A percentile compares a stretch with the other conserved stretches of the same genome.
These are phyloP conservation scores for Zygoascus bituminiphila DNA, from an alignment of 805 yeast genomes.

Conservation along the genomic window DNA sequence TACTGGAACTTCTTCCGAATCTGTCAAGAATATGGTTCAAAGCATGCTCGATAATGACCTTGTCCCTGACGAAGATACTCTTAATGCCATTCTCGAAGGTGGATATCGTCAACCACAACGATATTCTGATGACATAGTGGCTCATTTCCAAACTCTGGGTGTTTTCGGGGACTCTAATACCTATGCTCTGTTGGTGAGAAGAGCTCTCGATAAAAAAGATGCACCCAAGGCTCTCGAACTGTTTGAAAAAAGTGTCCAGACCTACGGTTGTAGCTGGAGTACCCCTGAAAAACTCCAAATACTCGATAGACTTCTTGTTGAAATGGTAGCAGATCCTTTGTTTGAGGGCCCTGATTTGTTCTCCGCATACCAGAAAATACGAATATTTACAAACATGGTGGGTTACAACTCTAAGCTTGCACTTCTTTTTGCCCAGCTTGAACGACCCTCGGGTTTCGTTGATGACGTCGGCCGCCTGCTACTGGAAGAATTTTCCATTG, in stretches of 20 bases:
- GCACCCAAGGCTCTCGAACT: conserved; percentile 27
- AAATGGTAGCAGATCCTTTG: conserved; percentile 21
- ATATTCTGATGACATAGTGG: conserved; percentile 19
- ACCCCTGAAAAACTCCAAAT: conserved; percentile 16
- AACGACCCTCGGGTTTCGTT: conserved; percentile 24
- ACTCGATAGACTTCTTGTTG: conserved; percentile 26
- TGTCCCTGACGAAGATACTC: conserved; percentile 21
- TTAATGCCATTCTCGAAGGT: conserved; percentile 19
- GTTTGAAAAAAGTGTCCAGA: conserved; percentile 32
- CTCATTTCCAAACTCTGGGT: conserved; percentile 27
- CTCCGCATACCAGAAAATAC: conserved; percentile 36
- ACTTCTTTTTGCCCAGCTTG: conserved; percentile 32
- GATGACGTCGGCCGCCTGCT: conserved; percentile 38
- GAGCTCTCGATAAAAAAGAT: conserved; percentile 26
- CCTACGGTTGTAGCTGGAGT: conserved; percentile 38
- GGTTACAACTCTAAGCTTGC: conserved; percentile 34
- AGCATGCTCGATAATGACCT: conserved; percentile 15
- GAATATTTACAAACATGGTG: conserved; percentile 33
- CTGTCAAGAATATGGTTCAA: conserved; percentile 10
- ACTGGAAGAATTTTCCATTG: conserved; percentile 32
- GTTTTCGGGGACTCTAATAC: conserved; percentile 33
- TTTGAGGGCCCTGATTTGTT: conserved; percentile 24
- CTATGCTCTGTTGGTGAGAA: conserved; percentile 30
- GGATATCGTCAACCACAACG: conserved; percentile 22
- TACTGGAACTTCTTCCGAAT: conserved; percentile 5